These are phyloP conservation scores for Medicago lupulina DNA, from an alignment of 306 rosid species.

Conservation along the genomic window DNA sequence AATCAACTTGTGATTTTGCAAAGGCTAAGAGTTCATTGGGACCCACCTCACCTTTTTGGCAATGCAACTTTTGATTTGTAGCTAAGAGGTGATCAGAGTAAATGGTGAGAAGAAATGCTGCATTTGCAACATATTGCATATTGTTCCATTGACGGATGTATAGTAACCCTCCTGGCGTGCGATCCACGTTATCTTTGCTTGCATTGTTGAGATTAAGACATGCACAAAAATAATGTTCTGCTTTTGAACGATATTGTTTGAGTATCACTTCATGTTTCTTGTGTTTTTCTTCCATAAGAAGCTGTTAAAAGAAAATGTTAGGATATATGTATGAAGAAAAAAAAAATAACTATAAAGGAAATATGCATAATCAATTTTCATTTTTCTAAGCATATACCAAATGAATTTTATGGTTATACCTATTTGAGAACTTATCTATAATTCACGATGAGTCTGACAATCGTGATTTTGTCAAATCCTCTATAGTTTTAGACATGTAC, in stretches of 20 bases:
- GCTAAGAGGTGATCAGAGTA: slow-evolving; percentile 66
- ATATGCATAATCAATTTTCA: background rate
- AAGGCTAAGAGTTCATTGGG: slow-evolving; percentile 54
- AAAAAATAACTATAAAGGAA: background rate
- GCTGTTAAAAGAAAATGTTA: slow-evolving; percentile 43
- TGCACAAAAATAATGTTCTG: slow-evolving; percentile 65
- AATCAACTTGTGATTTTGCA: slow-evolving; percentile 78
- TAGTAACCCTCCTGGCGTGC: slow-evolving; percentile 83
- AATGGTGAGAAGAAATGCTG: slow-evolving; percentile 67
- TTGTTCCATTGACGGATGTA: slow-evolving; percentile 85
- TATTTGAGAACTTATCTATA: background rate
- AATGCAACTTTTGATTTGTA: slow-evolving; percentile 52
- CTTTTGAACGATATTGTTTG: slow-evolving; percentile 65
- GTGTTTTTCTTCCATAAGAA: slow-evolving; percentile 63
- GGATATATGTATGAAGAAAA: background rate
- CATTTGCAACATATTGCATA: slow-evolving; percentile 73
- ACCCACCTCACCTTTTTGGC: slow-evolving; percentile 47
- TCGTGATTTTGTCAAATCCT: background rate
- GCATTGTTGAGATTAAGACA: slow-evolving; percentile 68
- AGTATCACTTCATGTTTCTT: slow-evolving; percentile 51
- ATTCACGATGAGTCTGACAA: too few species aligned
- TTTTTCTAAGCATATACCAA: background rate
- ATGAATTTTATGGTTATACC: background rate
- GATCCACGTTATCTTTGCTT: slow-evolving; percentile 62
- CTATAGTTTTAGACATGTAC: background rate